These are phyloP conservation scores for Aspergillus diversus DNA, from an alignment of 495 filamentous ascomycete genomes.

Conservation along the genomic window DNA sequence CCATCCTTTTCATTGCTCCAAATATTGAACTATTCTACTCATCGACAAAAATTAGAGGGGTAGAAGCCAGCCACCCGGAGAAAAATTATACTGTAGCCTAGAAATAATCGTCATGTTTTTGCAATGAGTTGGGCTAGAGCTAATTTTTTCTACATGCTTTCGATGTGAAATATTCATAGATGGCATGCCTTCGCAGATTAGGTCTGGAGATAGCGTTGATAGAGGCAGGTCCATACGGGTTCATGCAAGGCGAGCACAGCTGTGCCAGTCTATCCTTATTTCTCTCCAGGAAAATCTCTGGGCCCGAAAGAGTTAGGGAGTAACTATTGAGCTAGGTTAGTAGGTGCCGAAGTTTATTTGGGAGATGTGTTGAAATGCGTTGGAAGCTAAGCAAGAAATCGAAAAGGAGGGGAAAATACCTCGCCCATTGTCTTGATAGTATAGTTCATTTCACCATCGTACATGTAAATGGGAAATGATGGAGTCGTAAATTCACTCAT, in stretches of 20 bases:
- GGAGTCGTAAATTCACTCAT: slow-evolving; percentile 78
- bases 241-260: background rate
- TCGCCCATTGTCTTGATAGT: slow-evolving; percentile 73
- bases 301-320: slow-evolving; percentile 77
- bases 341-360: background rate
- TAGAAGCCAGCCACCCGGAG: no score
- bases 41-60: no score
- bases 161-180: background rate
- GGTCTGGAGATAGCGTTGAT: no score
- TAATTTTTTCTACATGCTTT: background rate
- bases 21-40: no score
- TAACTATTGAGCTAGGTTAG: slow-evolving; percentile 48
- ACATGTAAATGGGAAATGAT: slow-evolving; percentile 85
- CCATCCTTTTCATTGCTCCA: no score
- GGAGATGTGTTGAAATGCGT: no score
- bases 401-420: slow-evolving; percentile 42
- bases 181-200: no score
- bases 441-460: slow-evolving; percentile 71
- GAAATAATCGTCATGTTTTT: background rate
- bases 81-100: no score
- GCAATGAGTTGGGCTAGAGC: background rate
- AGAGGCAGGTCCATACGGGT: background rate
- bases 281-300: slow-evolving; percentile 39
- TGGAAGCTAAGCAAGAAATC: background rate
- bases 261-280: background rate